These are phyloP conservation scores for Cadophora malorum DNA, from an alignment of 2,329 filamentous ascomycete genomes.

Conservation along the genomic window DNA sequence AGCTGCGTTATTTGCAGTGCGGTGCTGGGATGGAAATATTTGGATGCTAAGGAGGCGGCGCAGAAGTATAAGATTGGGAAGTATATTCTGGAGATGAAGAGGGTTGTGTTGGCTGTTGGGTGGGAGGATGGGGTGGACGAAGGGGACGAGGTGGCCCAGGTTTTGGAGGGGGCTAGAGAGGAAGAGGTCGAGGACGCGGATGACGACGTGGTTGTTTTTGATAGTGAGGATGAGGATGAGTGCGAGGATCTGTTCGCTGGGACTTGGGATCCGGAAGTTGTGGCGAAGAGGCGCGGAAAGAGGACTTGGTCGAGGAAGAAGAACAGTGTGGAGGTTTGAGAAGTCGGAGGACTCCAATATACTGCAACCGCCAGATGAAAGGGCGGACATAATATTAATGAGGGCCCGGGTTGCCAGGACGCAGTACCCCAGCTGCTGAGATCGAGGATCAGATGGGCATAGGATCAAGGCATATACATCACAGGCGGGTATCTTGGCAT, in stretches of 20 bases:
- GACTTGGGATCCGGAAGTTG: conserved; percentile 60
- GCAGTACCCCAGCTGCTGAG: neutral
- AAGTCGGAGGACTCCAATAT: neutral
- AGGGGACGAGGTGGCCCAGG: conserved; percentile 26
- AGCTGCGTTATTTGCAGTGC: conserved; percentile 60
- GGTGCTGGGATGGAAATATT: conserved; percentile 72
- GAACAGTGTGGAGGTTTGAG: conserved; percentile 13
- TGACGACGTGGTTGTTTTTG: conserved; percentile 56
- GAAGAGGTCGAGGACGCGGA: conserved; percentile 66
- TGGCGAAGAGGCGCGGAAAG: conserved; percentile 41
- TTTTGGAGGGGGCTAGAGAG: conserved; percentile 54
- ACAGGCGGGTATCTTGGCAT: neutral
- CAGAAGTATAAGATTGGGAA: conserved; percentile 74
- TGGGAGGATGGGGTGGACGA: conserved; percentile 57
- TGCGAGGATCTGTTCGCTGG: conserved; percentile 71
- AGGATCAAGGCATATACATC: neutral
- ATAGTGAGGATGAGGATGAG: conserved; percentile 70
- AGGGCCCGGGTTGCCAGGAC: neutral
- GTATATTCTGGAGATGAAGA: conserved; percentile 68
- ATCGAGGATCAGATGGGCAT: neutral
- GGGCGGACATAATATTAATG: neutral
- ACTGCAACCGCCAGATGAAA: neutral
- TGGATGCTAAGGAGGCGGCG: conserved; percentile 63
- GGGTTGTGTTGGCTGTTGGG: conserved; percentile 57
- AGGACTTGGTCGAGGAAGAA: conserved; percentile 33